Base-by-base conservation (phyloP, 176 grass and related monocot genomes). In the Oryza brachyantha region DNA sequence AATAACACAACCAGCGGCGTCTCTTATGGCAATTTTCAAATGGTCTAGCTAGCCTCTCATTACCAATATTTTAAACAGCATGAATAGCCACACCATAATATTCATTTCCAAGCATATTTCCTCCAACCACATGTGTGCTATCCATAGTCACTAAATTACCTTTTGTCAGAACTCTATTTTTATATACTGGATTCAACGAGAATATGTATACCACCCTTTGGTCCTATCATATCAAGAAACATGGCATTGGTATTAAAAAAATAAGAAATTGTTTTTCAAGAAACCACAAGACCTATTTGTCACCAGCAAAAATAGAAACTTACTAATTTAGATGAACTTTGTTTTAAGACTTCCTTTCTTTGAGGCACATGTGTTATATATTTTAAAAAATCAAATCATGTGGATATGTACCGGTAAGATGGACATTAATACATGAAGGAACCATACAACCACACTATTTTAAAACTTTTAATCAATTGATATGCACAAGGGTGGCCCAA, bases 11-110 rank as follows among this genome's bases (percentile, higher is more conserved):
- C 24, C 35, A 45, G 62, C 65, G 9, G 31, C 29, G 29, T 28
- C 59, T 19, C 21, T n/a, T 41, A 12, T 10, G 6, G 7, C 31
- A 12, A 34, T 13, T 32, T 54, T 73, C 45, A 22, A 2, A 73
- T 73, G 70, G 70, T 73, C 70, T 73, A 22, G 70, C 45, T 17
- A 73, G 12, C 4, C 12, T 22, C 16, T 73, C 70, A 52, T 34
- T 1, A 10, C 19, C 36, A 25, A 24, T 13, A 11, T 55, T 50
- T 19, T 16, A 21, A 17, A 52, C 46, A 52, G 1, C 0, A 19
- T 52, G 46, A 52, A 52, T 4, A 52, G 1, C n/a, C n/a, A n/a
- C n/a, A n/a, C n/a, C n/a, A n/a, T n/a, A n/a, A n/a, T n/a, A n/a
- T n/a, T n/a, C n/a, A 16, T 17, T 39, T 35, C 21, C 35, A 8